phyloP scores from a whole-genome alignment of 2,329 filamentous ascomycete genomes.

The Ceratocystis variospora region DNA sequence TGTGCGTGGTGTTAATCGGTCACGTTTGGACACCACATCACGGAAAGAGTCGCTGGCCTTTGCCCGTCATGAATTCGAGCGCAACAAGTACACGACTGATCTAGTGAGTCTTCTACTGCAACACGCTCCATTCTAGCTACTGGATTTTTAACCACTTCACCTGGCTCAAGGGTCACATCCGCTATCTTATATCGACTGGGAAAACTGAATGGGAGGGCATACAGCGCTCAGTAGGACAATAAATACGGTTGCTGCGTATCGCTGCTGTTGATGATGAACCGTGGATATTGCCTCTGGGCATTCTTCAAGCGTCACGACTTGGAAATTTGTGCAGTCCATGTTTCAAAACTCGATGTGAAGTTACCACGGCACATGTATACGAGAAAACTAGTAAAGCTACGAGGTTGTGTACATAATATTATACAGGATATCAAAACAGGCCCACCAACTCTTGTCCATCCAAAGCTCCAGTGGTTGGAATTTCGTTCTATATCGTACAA shows the following conservation, averaged over 20 bases:
- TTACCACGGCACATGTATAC: too few species aligned
- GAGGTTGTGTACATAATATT: not conserved
- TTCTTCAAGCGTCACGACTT: too few species aligned
- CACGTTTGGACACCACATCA: constrained; percentile 39
- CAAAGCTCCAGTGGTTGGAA: not conserved
- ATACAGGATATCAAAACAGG: not conserved
- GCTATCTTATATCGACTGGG: constrained; percentile 49
- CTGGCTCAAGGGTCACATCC: constrained; percentile 39
- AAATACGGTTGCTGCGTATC: not conserved
- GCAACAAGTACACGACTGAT: constrained; percentile 43
- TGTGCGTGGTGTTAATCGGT: constrained; percentile 36
- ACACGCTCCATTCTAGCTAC: too few species aligned
- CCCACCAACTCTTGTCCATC: not conserved
- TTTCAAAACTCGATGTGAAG: not conserved
- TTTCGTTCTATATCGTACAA: constrained; percentile 7
- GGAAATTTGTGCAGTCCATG: not conserved
- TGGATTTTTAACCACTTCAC: too few species aligned
- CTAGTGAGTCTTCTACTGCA: constrained; percentile 30
- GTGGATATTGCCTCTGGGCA: too few species aligned
- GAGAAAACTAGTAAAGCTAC: not conserved
- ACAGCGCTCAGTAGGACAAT: constrained; percentile 41
- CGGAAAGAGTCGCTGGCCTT: constrained; percentile 43
- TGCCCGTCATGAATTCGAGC: constrained; percentile 47
- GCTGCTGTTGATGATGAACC: too few species aligned
- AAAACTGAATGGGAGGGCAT: constrained; percentile 53